Percentiles rank a stretch among this genome's conserved stretches.
Conservation (phyloP, 371 early-diverging fungal species). For the Rhizopus delemar region DNA sequence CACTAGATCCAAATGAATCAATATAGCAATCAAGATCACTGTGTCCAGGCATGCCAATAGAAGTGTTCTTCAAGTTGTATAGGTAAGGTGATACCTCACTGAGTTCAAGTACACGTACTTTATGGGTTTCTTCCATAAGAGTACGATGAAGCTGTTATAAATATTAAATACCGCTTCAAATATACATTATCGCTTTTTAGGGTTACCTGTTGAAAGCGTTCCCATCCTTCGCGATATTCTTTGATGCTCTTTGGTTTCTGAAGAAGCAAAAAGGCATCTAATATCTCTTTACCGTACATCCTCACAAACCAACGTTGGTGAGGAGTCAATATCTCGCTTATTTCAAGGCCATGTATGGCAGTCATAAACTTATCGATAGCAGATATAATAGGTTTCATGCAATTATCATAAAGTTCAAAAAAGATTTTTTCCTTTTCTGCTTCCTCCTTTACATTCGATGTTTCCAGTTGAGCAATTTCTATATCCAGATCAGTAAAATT, state of each 20-base stretch:
- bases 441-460: conserved; percentile 10
- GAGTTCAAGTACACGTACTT: conserved; percentile 57
- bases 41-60: conserved; percentile 69
- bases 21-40: conserved; percentile 44
- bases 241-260: conserved; percentile 53
- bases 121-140: conserved; percentile 62
- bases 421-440: conserved; percentile 52
- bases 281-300: conserved; percentile 56
- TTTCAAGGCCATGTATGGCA: conserved; percentile 36
- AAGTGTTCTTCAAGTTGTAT: conserved; percentile 45
- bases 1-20: conserved; percentile 58
- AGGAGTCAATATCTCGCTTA: conserved; percentile 31
- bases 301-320: conserved; percentile 73
- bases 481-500: conserved; percentile 58
- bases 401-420: conserved; percentile 53
- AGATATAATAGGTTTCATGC: conserved; percentile 61
- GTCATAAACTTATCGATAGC: conserved; percentile 56
- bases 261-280: conserved; percentile 51
- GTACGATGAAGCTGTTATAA: conserved; percentile 44
- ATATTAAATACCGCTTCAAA: background rate
- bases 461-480: conserved; percentile 49
- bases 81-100: conserved; percentile 69
- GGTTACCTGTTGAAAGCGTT: conserved; percentile 60
- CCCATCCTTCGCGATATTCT: conserved; percentile 61
- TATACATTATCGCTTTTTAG: conserved; percentile 50